Conservation (phyloP, 2,329 filamentous ascomycete species). For the Talaromyces albobiverticillius region DNA sequence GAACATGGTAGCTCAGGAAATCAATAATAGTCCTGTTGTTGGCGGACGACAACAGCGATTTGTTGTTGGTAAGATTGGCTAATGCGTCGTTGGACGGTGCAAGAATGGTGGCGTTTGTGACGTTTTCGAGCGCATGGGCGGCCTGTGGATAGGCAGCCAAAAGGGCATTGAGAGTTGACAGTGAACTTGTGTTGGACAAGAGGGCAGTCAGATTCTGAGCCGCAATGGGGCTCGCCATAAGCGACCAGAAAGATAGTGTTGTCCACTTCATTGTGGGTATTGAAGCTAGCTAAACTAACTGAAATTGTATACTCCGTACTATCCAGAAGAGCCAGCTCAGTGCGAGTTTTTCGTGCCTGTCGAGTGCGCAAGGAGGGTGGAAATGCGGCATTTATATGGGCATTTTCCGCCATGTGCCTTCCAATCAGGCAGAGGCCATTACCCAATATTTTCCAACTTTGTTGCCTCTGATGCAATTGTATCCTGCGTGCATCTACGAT, state of each 20-base stretch:
- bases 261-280: constrained; percentile 1
- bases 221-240: background rate
- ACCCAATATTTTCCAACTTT: background rate
- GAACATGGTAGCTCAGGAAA: constrained; percentile 8
- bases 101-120: constrained; percentile 10
- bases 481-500: background rate
- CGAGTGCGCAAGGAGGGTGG: background rate
- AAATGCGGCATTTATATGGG: constrained; percentile 1
- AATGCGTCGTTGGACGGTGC: constrained; percentile 7
- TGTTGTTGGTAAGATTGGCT: constrained; percentile 1
- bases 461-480: constrained; percentile 9
- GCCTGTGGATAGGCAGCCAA: constrained; percentile 2
- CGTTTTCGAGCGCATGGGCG: background rate
- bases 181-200: constrained; percentile 3
- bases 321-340: no score
- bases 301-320: no score
- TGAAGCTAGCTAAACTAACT: background rate
- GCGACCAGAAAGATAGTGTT: constrained; percentile 1
- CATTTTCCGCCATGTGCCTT: background rate
- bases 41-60: background rate
- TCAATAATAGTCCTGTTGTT: background rate
- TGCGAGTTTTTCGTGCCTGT: background rate
- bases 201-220: constrained; percentile 10
- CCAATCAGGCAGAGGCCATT: background rate
- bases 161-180: constrained; percentile 8